Percentiles rank a stretch among this genome's conserved stretches.
Conservation (phyloP, 1,284 basidiomycete species). For the Ustilago nuda region DNA sequence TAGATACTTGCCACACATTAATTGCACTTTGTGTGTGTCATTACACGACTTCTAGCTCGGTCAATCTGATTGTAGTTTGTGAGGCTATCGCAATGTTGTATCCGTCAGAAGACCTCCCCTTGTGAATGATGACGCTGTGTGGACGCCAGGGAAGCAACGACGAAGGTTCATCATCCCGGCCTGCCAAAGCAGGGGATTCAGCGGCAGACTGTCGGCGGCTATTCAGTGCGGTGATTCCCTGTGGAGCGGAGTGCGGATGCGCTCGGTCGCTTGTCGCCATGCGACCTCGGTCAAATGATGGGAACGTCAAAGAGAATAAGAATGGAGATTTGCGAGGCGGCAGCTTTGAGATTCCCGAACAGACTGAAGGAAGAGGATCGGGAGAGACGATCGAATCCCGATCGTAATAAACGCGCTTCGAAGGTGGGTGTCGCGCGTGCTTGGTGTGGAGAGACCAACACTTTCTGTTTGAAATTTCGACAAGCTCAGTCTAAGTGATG, state of each 20-base stretch:
- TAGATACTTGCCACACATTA: too few relatives aligned
- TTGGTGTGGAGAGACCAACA: constrained; percentile 25
- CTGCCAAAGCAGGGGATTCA: neutral
- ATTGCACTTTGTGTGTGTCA: too few relatives aligned
- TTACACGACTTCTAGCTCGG: too few relatives aligned
- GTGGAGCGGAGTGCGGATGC: constrained; percentile 1
- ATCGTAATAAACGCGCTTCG: too few relatives aligned
- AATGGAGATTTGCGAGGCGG: neutral
- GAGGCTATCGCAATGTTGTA: too few relatives aligned
- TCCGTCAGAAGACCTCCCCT: too few relatives aligned
- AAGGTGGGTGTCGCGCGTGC: neutral
- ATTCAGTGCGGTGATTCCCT: neutral
- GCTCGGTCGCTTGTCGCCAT: neutral
- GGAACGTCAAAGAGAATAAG: neutral
- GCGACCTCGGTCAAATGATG: neutral
- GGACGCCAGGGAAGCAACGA: too few relatives aligned
- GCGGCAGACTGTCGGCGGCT: neutral
- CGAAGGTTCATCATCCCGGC: too few relatives aligned
- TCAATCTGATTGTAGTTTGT: too few relatives aligned
- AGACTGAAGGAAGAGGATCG: neutral
- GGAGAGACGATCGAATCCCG: too few relatives aligned
- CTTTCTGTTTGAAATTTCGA: constrained; percentile 12
- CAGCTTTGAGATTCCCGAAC: neutral
- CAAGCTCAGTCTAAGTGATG: neutral
- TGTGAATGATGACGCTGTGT: too few relatives aligned